phyloP scores from a whole-genome alignment of 2,329 filamentous ascomycete species.

The Colletotrichum siamense region DNA sequence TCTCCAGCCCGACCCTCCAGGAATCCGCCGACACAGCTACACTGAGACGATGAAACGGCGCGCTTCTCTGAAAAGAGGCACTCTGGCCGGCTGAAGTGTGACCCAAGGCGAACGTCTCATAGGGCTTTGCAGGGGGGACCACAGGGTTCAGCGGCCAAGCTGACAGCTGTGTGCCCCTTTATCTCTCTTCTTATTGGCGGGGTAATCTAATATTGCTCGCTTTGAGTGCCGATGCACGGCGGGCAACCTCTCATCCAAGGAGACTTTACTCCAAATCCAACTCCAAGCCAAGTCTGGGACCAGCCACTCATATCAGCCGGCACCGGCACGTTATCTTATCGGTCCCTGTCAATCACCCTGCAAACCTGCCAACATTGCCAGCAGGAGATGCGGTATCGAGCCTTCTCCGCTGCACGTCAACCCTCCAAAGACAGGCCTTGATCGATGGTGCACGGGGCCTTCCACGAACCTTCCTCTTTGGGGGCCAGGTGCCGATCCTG shows the following conservation, averaged over 20 bases:
- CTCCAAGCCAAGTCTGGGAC: background rate
- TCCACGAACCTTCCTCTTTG: conserved; percentile 19
- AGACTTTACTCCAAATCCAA: background rate
- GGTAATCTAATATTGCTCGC: background rate
- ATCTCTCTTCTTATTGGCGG: conserved; percentile 14
- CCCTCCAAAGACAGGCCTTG: background rate
- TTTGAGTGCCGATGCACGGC: conserved; percentile 12
- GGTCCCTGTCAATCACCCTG: conserved; percentile 16
- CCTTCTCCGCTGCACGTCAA: conserved; percentile 19
- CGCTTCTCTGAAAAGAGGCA: conserved; percentile 9
- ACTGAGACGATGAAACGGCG: conserved; percentile 9
- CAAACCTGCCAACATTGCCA: background rate
- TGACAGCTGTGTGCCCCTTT: conserved; percentile 7
- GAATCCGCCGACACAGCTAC: conserved; percentile 7
- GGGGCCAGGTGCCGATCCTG: conserved; percentile 10
- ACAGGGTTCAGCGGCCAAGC: conserved; percentile 8
- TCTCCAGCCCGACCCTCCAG: conserved; percentile 15
- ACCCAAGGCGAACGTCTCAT: conserved; percentile 4
- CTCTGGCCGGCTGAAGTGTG: background rate
- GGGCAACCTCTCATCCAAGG: background rate
- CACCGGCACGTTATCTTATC: conserved; percentile 22
- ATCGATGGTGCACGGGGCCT: background rate
- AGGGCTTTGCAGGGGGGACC: conserved; percentile 8
- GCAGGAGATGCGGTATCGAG: background rate
- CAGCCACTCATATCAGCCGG: conserved; percentile 17